Percentiles rank a stretch among this genome's conserved stretches.
Evolutionary conservation across 2,329 filamentous ascomycete genomes (phyloP).

Genomic region (Fonsecaea monophora): DNA sequence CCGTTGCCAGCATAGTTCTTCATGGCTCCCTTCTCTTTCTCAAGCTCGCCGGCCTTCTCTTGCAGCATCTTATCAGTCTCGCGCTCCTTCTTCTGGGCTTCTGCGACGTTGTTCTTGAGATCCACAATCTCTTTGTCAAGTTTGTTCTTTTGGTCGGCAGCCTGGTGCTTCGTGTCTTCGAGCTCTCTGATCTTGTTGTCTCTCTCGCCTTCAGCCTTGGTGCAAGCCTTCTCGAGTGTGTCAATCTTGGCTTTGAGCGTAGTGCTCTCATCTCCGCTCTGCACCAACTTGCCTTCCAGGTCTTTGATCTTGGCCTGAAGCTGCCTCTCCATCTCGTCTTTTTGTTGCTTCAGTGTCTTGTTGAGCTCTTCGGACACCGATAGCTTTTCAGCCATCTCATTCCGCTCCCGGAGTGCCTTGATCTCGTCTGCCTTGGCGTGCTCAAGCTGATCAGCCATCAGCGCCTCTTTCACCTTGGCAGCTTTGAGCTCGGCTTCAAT

Average conservation of each 20-base stretch:
- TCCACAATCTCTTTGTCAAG: slow-evolving; percentile 5
- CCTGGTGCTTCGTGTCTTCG: slow-evolving; percentile 1
- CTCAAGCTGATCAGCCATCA: slow-evolving; percentile 2
- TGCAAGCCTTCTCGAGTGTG: not conserved
- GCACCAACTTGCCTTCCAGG: not conserved
- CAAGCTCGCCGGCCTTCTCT: slow-evolving; percentile 2
- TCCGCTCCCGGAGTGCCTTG: not conserved
- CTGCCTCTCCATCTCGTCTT: not conserved
- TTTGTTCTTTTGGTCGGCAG: not conserved
- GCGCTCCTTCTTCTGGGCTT: slow-evolving; percentile 1
- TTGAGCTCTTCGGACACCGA: not conserved
- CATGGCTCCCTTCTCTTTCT: not conserved
- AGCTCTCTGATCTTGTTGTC: not conserved
- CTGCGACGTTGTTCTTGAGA: not conserved
- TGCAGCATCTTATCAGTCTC: not conserved
- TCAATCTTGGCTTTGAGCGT: not conserved
- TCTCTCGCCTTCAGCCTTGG: not conserved
- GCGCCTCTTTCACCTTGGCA: not conserved
- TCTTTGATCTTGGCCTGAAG: not conserved
- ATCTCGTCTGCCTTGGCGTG: slow-evolving; percentile 1
- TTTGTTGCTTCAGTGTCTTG: slow-evolving; percentile 1
- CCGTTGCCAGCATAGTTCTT: not conserved
- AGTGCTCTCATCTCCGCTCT: not conserved
- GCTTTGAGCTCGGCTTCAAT: not conserved
- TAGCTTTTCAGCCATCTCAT: not conserved